These are phyloP conservation scores for Suhomyces taliae DNA, from an alignment of 1,139 yeast genomes.

Conservation along the genomic window DNA sequence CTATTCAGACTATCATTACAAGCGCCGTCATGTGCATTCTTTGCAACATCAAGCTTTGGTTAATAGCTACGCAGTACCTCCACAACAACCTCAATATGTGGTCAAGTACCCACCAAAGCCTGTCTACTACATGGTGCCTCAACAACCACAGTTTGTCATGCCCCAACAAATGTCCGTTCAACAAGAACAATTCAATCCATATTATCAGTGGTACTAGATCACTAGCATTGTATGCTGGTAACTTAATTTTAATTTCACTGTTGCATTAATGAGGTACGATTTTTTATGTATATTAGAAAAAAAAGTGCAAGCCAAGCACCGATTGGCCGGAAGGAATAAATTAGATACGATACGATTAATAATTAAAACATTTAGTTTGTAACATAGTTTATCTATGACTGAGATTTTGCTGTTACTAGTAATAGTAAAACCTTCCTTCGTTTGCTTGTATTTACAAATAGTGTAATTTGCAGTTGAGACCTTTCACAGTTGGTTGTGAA, in stretches of 20 bases:
- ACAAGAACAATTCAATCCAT: constrained; percentile 5
- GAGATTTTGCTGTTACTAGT: too few relatives aligned
- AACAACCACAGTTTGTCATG: constrained; percentile 6
- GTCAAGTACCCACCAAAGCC: constrained; percentile 3
- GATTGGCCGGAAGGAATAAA: constrained; percentile 5
- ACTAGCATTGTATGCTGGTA: too few relatives aligned
- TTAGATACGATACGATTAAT: neutral
- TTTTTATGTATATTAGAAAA: neutral
- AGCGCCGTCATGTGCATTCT: constrained; percentile 11
- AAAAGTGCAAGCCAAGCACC: constrained; percentile 8
- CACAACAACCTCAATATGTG: constrained; percentile 4
- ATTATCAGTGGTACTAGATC: constrained; percentile 1
- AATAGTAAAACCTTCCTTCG: neutral
- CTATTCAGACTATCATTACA: constrained; percentile 13
- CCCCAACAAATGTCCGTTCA: constrained; percentile 2
- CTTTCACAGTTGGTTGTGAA: neutral
- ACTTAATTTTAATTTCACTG: neutral
- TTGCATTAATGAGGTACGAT: constrained; percentile 5
- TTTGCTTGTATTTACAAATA: too few relatives aligned
- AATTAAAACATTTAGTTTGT: too few relatives aligned
- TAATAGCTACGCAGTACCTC: constrained; percentile 1
- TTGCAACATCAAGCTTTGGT: constrained; percentile 10
- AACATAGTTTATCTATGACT: too few relatives aligned
- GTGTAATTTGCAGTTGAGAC: too few relatives aligned
- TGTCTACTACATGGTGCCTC: constrained; percentile 7